phyloP scores from a whole-genome alignment of 1,284 basidiomycete species.

The Austroboletus novae-zelandiae region DNA sequence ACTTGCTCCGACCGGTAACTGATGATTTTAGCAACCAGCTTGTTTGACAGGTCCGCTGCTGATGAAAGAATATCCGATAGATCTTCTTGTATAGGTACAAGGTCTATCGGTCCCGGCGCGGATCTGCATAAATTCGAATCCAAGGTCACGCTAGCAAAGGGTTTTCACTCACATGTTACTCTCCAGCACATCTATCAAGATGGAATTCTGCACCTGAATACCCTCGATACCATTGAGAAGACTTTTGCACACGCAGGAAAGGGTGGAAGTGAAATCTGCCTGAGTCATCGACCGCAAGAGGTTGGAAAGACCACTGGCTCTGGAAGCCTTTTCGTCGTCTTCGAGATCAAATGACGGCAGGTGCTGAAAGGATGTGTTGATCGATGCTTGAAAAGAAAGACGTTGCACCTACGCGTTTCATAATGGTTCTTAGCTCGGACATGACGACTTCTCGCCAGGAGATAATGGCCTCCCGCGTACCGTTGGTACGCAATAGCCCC shows the following conservation, averaged over 20 bases:
- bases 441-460: conserved; percentile 81
- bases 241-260: conserved; percentile 62
- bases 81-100: conserved; percentile 53
- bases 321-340: conserved; percentile 44
- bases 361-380: conserved; percentile 38
- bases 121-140: conserved; percentile 27
- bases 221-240: conserved; percentile 73
- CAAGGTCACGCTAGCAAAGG: conserved; percentile 1
- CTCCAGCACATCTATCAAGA: conserved; percentile 63
- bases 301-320: conserved; percentile 45
- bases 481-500: conserved; percentile 74
- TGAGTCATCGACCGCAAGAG: conserved; percentile 71
- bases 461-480: conserved; percentile 64
- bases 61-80: conserved; percentile 75
- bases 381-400: conserved; percentile 10
- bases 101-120: conserved; percentile 37
- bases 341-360: conserved; percentile 58
- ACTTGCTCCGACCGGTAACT: conserved; percentile 78
- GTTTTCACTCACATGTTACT: conserved; percentile 40
- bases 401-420: conserved; percentile 50
- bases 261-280: conserved; percentile 62
- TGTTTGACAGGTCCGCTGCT: conserved; percentile 82
- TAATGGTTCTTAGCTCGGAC: conserved; percentile 59
- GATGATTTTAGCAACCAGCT: conserved; percentile 76
- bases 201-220: conserved; percentile 62